These are phyloP conservation scores for Fusarium virguliforme DNA, from an alignment of 2,329 filamentous ascomycete genomes.

Conservation along the genomic window DNA sequence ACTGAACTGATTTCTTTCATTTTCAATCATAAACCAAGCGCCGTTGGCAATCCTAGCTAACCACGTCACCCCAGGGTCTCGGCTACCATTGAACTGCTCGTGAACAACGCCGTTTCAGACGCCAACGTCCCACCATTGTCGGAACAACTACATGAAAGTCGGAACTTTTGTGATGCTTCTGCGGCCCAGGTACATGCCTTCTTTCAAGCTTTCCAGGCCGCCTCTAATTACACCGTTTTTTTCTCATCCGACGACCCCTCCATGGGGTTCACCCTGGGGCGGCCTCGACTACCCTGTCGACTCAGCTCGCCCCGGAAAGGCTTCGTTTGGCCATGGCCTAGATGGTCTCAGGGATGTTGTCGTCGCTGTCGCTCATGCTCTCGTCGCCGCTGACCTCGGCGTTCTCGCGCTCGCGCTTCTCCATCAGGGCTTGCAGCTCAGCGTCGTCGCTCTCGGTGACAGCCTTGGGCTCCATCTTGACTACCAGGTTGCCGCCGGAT, in stretches of 20 bases:
- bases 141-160: constrained; percentile 52
- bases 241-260: constrained; percentile 45
- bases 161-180: constrained; percentile 52
- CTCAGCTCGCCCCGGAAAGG: constrained; percentile 35
- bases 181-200: constrained; percentile 41
- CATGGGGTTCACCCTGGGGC: constrained; percentile 33
- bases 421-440: constrained; percentile 97
- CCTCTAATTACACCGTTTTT: constrained; percentile 51
- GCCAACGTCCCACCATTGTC: constrained; percentile 46
- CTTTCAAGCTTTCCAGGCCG: constrained; percentile 42
- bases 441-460: constrained; percentile 99
- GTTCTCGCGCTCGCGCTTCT: constrained; percentile 98
- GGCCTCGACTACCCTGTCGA: constrained; percentile 41
- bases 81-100: constrained; percentile 46
- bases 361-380: constrained; percentile 95
- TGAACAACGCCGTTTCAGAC: constrained; percentile 52
- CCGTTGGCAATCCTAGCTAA: constrained; percentile 5
- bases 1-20: background rate
- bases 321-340: constrained; percentile 50
- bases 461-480: constrained; percentile 99
- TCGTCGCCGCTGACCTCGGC: constrained; percentile 98
- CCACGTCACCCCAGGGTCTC: background rate
- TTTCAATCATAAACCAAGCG: constrained; percentile 11
- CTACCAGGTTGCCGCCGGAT: constrained; percentile 83
- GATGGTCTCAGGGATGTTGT: constrained; percentile 72